Percentiles rank a stretch among this genome's conserved stretches.
Evolutionary conservation across 306 rosid genomes (phyloP).

Genomic region (Sophora flavescens): DNA sequence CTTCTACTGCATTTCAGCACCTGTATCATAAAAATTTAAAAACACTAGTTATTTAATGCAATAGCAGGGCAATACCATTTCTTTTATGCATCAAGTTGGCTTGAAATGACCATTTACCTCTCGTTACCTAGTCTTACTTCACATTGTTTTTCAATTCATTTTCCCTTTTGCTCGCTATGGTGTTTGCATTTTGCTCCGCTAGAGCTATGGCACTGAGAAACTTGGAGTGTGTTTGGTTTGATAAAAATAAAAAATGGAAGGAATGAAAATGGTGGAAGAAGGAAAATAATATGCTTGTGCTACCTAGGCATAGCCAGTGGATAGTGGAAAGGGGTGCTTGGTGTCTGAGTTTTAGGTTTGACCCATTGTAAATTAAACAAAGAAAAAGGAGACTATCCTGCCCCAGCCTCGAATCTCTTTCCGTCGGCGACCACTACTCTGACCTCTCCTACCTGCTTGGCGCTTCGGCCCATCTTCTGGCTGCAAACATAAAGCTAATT

Average conservation of each 20-base stretch:
- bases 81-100: conserved; percentile 5
- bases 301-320: background rate
- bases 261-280: background rate
- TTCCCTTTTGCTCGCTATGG: background rate
- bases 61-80: background rate
- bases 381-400: background rate
- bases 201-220: background rate
- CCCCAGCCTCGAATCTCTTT: too few relatives aligned
- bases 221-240: background rate
- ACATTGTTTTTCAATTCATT: background rate
- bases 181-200: background rate
- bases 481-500: too few relatives aligned
- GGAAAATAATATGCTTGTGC: background rate
- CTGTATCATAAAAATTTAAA: background rate
- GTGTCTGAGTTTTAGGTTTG: background rate
- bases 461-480: too few relatives aligned
- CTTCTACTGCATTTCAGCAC: conserved; percentile 1
- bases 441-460: too few relatives aligned
- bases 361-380: background rate
- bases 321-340: background rate
- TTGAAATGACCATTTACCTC: conserved; percentile 1
- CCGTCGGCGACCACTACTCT: too few relatives aligned
- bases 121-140: background rate
- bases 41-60: background rate
- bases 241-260: background rate